Base-by-base conservation (phyloP, 176 grass and related monocot genomes). In the Oryza brachyantha region DNA sequence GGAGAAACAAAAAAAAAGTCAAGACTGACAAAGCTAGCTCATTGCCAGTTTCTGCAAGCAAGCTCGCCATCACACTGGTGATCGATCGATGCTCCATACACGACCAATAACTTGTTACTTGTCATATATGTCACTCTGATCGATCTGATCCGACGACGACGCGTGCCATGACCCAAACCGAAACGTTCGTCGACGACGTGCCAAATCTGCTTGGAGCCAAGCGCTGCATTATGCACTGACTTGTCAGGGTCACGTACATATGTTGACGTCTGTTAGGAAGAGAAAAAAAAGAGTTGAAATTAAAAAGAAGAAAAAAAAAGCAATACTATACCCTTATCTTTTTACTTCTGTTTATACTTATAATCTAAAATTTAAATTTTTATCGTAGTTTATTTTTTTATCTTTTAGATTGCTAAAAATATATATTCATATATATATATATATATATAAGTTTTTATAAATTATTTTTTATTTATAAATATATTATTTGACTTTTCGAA, bases 211-310 rank as follows among this genome's bases (percentile, higher is more conserved):
- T 48, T 48, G 68, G 41, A 72, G 27, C 27, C 3, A 31, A 71
- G 41, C 8, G 16, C 27, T 48, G 68, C 68, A 72, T 50, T 72
- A 48, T 72, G 69, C 69, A 57, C 29, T 32, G 69, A 72, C 68
- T 21, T 31, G 41, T 71, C 68, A 71, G 68, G 3, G 28, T 70
- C 66, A 48, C 68, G 42, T 31, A 14, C 41, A 4, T 71, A 41
- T 55, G 21, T 55, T 57, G 7, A 14, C 41, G 9, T 71, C 68
- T 55, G 21, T 55, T 57, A 7, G 22, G 7, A 55, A 22, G 21
- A 6, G 10, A 9, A 10, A 9, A n/a, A 22, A 50, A 7, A 19
- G n/a, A n/a, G n/a, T n/a, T n/a, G n/a, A n/a, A n/a, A n/a, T n/a
- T n/a, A 3, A 29, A 13, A 17, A 45, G 25, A 29, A 70, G 5